These are phyloP conservation scores for Myxozyma lipomycoides DNA, from an alignment of 805 yeast genomes.

Conservation along the genomic window DNA sequence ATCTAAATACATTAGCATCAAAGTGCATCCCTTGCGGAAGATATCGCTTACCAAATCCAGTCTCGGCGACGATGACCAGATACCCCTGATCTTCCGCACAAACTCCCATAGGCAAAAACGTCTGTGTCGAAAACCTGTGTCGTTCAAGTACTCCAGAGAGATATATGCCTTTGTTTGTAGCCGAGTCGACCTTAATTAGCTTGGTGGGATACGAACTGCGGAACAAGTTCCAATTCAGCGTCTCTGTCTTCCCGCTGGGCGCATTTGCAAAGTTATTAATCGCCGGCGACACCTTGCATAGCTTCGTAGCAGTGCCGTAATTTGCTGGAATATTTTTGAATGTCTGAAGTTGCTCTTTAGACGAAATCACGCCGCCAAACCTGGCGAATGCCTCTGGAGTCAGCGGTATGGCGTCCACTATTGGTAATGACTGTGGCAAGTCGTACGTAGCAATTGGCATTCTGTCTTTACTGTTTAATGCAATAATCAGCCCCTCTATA, in stretches of 20 bases:
- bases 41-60: conserved; percentile 38
- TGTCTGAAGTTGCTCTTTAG: conserved; percentile 61
- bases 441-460: conserved; percentile 25
- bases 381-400: conserved; percentile 63
- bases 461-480: too few species aligned
- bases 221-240: conserved; percentile 78
- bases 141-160: conserved; percentile 72
- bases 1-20: conserved; percentile 30
- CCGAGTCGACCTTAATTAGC: conserved; percentile 39
- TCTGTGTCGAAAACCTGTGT: conserved; percentile 85
- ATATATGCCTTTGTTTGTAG: conserved; percentile 39
- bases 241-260: conserved; percentile 47
- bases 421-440: conserved; percentile 1
- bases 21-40: conserved; percentile 42
- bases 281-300: conserved; percentile 68
- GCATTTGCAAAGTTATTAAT: conserved; percentile 49
- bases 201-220: conserved; percentile 75
- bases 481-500: too few species aligned
- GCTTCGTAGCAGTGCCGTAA: conserved; percentile 88
- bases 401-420: conserved; percentile 51
- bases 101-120: conserved; percentile 87
- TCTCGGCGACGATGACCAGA: conserved; percentile 74
- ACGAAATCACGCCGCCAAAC: conserved; percentile 75
- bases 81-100: conserved; percentile 49
- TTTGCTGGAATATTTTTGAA: conserved; percentile 58